Evolutionary conservation across 441 rosid species (phyloP), one percentile per base, ranked within the genome.

Genomic region (Gossypium davidsonii): DNA sequence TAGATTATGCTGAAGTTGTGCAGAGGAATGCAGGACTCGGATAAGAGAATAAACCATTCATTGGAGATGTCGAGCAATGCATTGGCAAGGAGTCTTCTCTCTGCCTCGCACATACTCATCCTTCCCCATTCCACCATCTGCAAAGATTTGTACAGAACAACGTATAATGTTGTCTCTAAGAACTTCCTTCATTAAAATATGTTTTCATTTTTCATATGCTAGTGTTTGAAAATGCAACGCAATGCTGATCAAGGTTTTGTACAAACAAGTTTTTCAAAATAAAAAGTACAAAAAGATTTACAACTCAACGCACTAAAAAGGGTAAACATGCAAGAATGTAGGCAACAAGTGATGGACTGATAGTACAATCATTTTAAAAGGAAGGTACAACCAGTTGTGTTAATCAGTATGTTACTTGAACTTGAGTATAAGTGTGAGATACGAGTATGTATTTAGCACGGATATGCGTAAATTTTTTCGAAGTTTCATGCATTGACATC

Each of bases 31-130:
- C 99, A 94, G 4, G 99, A 71, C 78, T 92, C 99, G 0, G 99
- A 94, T 31, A 92, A 25, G 65, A 94, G 87, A 81, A 94, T 52
- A 72, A 94, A 91, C 98, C 98, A 88, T 85, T 94, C 98, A 14
- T 92, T 94, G 39, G 97, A 90, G 52, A 91, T 81, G 76, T 92
- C 98, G 3, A 94, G 97, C 76, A 94, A 74, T 4, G 98, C 99
- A 25, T 92, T 94, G 18, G 96, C 94, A 1, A 91, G 67, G 73
- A 94, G 98, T 59, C 99, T 87, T 80, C 93, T 88, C 79, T 94
- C 98, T 11, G 94, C 98, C 51, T 94, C 97, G 57, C 96, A 88
- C 99, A 91, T 91, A 57, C 96, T 94, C 94, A 92, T 90, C 81
- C 70, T 83, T 77, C 99, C 99, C 99, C 99, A 92, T 69, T 83